Evolutionary conservation across 1,284 basidiomycete species (phyloP).

Genomic region (Limonomyces culmigenus): DNA sequence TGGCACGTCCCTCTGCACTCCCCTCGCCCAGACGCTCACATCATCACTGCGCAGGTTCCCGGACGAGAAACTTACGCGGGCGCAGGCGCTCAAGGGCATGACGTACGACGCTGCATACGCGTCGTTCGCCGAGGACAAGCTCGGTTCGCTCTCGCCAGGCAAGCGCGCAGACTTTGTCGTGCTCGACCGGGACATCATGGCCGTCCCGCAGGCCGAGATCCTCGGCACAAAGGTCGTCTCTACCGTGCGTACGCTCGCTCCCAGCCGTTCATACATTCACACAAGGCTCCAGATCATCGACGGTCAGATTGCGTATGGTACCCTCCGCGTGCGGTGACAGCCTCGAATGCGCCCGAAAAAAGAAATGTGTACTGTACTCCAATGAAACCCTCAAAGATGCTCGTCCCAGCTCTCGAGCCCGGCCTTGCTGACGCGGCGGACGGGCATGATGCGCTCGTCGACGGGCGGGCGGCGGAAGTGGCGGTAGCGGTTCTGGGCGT

Average conservation of each 20-base stretch:
- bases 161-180: slow-evolving; percentile 81
- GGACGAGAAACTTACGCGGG: slow-evolving; percentile 51
- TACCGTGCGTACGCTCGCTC: no score
- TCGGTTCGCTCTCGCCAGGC: slow-evolving; percentile 54
- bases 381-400: not conserved
- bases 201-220: slow-evolving; percentile 36
- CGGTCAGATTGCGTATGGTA: not conserved
- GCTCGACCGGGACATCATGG: slow-evolving; percentile 68
- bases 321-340: not conserved
- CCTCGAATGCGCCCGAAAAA: not conserved
- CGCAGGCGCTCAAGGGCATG: slow-evolving; percentile 71
- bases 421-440: slow-evolving; percentile 77
- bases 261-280: not conserved
- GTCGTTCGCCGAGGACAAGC: slow-evolving; percentile 54
- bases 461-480: slow-evolving; percentile 75
- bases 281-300: not conserved
- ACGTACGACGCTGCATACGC: slow-evolving; percentile 81
- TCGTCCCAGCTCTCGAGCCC: slow-evolving; percentile 58
- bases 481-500: slow-evolving; percentile 65
- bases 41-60: slow-evolving; percentile 35
- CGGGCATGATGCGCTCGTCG: slow-evolving; percentile 67
- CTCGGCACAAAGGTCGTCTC: slow-evolving; percentile 34
- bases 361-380: not conserved
- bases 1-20: slow-evolving; percentile 33
- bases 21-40: not conserved